Base-by-base conservation (phyloP, 106 monocot genomes). In the Dioscorea zingiberensis region DNA sequence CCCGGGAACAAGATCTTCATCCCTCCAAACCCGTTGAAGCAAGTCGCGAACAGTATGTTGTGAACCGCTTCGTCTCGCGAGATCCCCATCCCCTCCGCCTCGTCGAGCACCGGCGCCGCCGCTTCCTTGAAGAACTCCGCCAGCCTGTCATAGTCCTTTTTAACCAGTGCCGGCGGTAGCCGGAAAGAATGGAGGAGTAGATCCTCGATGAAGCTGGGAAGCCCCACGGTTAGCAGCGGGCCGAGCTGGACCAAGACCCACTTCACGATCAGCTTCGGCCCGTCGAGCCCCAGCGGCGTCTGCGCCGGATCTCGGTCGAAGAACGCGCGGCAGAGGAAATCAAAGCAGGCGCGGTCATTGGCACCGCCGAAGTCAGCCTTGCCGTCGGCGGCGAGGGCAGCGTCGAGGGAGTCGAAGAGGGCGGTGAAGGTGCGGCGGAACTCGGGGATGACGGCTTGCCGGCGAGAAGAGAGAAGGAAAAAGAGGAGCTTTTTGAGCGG, bases 21-120 rank as follows among this genome's bases (percentile, higher is more conserved):
- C 11, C 95, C 95, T 10, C 95, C 95, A 49, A 78, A 97, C 19
- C 88, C 46, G 63, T 97, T 97, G 87, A 97, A 91, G 77, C 95
- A 91, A 38, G 69, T 65, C 9, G 95, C 67, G 79, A 88, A 97
- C 13, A 97, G 3, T 26, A 97, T 22, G 70, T 97, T 97, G 72
- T 97, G 95, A 23, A 88, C 66, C 14, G 95, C 91, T 69, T 97
- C 95, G 13, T 97, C 95, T 1, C 73, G 49, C 8, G 81, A 65
- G 22, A 97, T 49, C 26, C 91, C 91, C 54, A 91, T 74, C 24
- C 73, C 47, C 51, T 81, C 87, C 10, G 83, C 95, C 62, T 91
- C 95, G 29, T 91, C 87, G 6, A 88, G 63, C 14, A 68, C 62
- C 46, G 73, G 24, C 25, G 32, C 77, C 28, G 86, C 76, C 3